These are phyloP conservation scores for Annona cherimola DNA, from an alignment of 164 flowering plant genomes.

Conservation along the genomic window DNA sequence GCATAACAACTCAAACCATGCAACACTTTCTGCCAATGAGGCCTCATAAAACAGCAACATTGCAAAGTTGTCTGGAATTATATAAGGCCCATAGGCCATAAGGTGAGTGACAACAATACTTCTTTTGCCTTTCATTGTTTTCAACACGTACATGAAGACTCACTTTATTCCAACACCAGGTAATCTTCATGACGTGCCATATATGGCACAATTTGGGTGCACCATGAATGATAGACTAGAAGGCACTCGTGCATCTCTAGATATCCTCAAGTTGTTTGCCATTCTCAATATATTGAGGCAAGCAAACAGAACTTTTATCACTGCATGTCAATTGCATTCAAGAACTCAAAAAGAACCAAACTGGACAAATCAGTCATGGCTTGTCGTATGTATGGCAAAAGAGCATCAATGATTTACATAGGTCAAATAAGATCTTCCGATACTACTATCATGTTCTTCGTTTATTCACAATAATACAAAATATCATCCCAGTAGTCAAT, in stretches of 20 bases:
- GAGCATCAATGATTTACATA: too few species aligned
- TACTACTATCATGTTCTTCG: neutral
- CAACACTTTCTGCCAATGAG: neutral
- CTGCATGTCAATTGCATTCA: too few species aligned
- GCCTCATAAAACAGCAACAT: neutral
- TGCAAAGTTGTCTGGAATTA: neutral
- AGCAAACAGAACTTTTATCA: too few species aligned
- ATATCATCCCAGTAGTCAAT: neutral
- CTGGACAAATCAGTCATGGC: too few species aligned
- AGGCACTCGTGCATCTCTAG: too few species aligned
- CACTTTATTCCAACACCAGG: neutral
- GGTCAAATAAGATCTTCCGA: too few species aligned
- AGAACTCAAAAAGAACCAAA: too few species aligned
- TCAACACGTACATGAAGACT: neutral
- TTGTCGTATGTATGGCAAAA: too few species aligned
- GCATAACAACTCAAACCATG: neutral
- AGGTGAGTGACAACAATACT: neutral
- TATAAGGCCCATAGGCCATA: neutral
- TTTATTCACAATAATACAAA: too few species aligned
- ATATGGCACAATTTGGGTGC: neutral
- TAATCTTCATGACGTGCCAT: neutral
- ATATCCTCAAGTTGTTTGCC: too few species aligned
- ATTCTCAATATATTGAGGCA: too few species aligned
- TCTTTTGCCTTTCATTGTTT: neutral
- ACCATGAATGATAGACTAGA: neutral